phyloP scores from a whole-genome alignment of 495 filamentous ascomycete genomes.

The Talaromyces nanjingensis region DNA sequence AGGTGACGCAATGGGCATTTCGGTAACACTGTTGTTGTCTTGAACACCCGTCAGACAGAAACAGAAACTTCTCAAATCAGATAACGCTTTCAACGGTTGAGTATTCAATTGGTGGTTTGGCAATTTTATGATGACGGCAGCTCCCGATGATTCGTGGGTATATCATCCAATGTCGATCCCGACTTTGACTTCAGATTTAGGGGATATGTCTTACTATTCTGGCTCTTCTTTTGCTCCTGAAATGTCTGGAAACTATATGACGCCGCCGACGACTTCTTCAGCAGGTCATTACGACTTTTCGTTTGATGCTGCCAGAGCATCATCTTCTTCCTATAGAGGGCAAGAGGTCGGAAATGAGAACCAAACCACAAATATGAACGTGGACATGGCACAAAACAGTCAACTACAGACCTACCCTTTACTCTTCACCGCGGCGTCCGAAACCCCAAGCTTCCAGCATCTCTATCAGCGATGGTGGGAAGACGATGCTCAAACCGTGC shows the following conservation, averaged over 20 bases:
- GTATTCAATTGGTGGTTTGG: neutral
- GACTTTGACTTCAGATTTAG: neutral
- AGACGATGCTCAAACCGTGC: conserved; percentile 31
- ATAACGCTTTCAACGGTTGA: neutral
- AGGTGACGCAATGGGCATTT: conserved; percentile 6
- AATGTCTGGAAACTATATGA: neutral
- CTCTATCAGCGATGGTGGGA: conserved; percentile 36
- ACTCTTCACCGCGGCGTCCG: conserved; percentile 24
- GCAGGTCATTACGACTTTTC: neutral
- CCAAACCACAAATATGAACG: neutral
- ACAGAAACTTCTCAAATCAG: neutral
- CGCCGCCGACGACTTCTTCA: neutral
- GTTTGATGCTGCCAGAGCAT: neutral
- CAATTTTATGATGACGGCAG: neutral
- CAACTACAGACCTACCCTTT: conserved; percentile 18
- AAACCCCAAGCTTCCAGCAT: conserved; percentile 26
- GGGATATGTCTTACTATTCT: neutral
- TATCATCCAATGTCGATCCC: neutral
- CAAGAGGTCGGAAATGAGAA: neutral
- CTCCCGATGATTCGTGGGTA: conserved; percentile 4
- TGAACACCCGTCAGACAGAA: neutral
- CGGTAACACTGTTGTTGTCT: neutral
- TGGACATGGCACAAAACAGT: neutral
- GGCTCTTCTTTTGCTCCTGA: neutral
- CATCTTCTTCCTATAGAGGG: neutral